A percentile compares a stretch with the other conserved stretches of the same genome.
phyloP scores from a whole-genome alignment of 441 rosid species.

The Euphorbia corollata region DNA sequence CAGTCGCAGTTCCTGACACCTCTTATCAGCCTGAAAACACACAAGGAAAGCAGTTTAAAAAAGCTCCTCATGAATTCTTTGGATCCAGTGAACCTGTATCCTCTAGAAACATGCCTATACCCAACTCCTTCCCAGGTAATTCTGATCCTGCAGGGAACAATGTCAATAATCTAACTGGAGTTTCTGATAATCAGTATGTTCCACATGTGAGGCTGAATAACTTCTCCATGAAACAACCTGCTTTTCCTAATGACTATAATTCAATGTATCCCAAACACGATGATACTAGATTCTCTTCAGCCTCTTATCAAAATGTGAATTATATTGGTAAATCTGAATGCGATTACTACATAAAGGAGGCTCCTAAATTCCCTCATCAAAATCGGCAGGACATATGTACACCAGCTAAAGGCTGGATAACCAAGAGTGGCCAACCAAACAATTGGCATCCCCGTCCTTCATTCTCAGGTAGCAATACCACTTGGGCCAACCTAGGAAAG shows the following conservation, averaged over 20 bases:
- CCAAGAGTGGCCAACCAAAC: slow-evolving; percentile 27
- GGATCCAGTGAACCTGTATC: slow-evolving; percentile 37
- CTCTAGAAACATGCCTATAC: slow-evolving; percentile 31
- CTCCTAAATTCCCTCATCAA: slow-evolving; percentile 37
- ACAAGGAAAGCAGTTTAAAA: slow-evolving; percentile 54
- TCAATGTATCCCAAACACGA: slow-evolving; percentile 38
- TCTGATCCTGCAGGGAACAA: slow-evolving; percentile 31
- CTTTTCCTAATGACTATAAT: slow-evolving; percentile 36
- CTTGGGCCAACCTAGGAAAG: slow-evolving; percentile 32
- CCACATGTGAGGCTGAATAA: slow-evolving; percentile 36
- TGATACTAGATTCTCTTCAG: slow-evolving; percentile 31
- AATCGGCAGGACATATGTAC: slow-evolving; percentile 32
- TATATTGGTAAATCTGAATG: slow-evolving; percentile 46
- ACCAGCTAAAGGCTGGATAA: slow-evolving; percentile 26
- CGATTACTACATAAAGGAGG: slow-evolving; percentile 28
- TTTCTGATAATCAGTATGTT: slow-evolving; percentile 34
- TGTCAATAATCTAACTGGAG: slow-evolving; percentile 28
- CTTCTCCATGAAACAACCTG: slow-evolving; percentile 34
- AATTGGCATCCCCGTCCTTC: slow-evolving; percentile 25
- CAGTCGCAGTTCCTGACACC: slow-evolving; percentile 34
- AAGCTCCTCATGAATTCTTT: slow-evolving; percentile 71
- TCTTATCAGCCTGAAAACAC: slow-evolving; percentile 31
- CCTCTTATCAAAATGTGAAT: slow-evolving; percentile 32
- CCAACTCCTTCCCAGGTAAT: slow-evolving; percentile 32
- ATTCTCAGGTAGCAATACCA: slow-evolving; percentile 24